Evolutionary conservation across 1,139 yeast genomes (phyloP), one percentile per base, ranked within the genome.

Genomic region (Suhomyces kunorum): DNA sequence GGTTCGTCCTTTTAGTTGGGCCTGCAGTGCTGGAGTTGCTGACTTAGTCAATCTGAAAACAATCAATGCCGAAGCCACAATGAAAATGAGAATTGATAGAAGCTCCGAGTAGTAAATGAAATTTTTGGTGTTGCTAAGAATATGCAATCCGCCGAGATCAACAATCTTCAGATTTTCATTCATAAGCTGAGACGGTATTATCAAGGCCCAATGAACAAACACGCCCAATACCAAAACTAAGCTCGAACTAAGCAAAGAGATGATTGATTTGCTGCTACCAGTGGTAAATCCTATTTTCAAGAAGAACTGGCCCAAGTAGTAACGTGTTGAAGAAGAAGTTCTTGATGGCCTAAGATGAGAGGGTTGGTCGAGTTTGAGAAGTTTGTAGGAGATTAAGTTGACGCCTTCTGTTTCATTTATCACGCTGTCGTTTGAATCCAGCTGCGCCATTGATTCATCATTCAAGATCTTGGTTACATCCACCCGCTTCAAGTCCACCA

Each of bases 401-500:
- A 60, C 59, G 7, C 62, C 66, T 14, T 48, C 52, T 7, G 39
- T 28, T 16, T 39, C 43, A 19, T 20, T 38, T 16, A 15, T 31
- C 26, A 18, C n/a, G 20, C 15, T 19, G 11, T 22, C 36, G 8
- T 29, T 26, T 6, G 28, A 14, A 8, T 34, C 30, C 30, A n/a
- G 22, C 8, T 16, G 15, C 22, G 7, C 13, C 18, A 23, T 28
- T n/a, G 18, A 25, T 25, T 34, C 32, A n/a, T 42, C 38, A 42
- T 54, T 43, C 26, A 78, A 51, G 25, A 80, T 57, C 45, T 81
- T 87, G 8, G 77, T 76, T 15, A 83, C 66, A 51, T 83, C 89
- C 28, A 75, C 59, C 40, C 88, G 70, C 32, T 80, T 74, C 34
- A 83, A 64, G 61, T 87, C 95, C 32, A 87, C 75, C 20, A 83